Percentiles rank a stretch among this genome's conserved stretches.
These are phyloP conservation scores for Macadamia tetraphylla DNA, from an alignment of 164 flowering plant genomes.

Conservation along the genomic window DNA sequence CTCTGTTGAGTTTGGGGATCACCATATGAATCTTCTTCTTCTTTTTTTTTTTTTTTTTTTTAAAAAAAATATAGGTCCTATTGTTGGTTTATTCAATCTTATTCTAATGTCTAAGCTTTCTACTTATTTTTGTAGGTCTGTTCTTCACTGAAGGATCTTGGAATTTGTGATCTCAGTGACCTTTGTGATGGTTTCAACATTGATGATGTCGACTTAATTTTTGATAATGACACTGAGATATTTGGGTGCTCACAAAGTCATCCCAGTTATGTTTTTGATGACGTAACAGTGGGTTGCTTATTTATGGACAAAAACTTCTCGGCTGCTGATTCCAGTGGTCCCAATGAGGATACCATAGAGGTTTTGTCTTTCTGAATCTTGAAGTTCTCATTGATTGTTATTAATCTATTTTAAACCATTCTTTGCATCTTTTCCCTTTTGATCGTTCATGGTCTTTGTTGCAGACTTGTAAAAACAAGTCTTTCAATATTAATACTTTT, in stretches of 20 bases:
- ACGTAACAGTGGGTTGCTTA: constrained; percentile 34
- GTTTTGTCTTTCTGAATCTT: constrained; percentile 21
- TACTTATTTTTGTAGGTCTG: constrained; percentile 18
- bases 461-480: too few species aligned
- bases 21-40: too few species aligned
- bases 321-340: constrained; percentile 32
- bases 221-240: constrained; percentile 31
- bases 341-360: constrained; percentile 41
- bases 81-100: too few species aligned
- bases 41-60: too few species aligned
- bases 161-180: constrained; percentile 26
- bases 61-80: too few species aligned
- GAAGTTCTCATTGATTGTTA: background rate
- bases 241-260: constrained; percentile 32
- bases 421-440: too few species aligned
- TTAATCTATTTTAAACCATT: too few species aligned
- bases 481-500: too few species aligned
- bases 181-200: constrained; percentile 39
- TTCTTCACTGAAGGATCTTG: constrained; percentile 31
- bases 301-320: constrained; percentile 40
- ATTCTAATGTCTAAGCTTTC: background rate
- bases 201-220: constrained; percentile 31
- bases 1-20: too few species aligned
- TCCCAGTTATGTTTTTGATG: constrained; percentile 22
- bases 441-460: too few species aligned